Percentiles rank a stretch among this genome's conserved stretches.
Conservation (phyloP, 2,329 filamentous ascomycete species). For the Ceratocystis albifundus region DNA sequence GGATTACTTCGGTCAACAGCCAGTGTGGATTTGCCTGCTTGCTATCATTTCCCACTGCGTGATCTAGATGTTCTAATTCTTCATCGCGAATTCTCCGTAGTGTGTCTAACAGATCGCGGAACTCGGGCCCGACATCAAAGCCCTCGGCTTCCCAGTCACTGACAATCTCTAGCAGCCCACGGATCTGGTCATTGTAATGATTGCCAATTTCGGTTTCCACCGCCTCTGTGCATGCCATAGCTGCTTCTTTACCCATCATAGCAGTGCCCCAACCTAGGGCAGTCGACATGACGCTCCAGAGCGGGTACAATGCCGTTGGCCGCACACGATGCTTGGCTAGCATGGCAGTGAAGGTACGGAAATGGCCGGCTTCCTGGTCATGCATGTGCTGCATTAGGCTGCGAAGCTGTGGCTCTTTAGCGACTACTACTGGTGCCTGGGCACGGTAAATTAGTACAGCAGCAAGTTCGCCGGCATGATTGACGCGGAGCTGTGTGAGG, state of each 20-base stretch:
- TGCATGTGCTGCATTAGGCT: slow-evolving; percentile 97
- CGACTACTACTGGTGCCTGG: slow-evolving; percentile 71
- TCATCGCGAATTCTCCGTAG: slow-evolving; percentile 82
- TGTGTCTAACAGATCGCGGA: slow-evolving; percentile 59
- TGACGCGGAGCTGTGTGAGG: slow-evolving; percentile 62
- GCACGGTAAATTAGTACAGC: slow-evolving; percentile 87
- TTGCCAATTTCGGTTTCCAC: slow-evolving; percentile 96
- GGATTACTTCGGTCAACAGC: slow-evolving; percentile 73
- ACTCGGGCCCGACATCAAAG: slow-evolving; percentile 68
- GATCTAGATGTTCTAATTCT: slow-evolving; percentile 91
- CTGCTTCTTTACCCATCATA: slow-evolving; percentile 77
- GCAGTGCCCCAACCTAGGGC: slow-evolving; percentile 83
- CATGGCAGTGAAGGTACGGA: slow-evolving; percentile 72
- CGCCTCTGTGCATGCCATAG: slow-evolving; percentile 97
- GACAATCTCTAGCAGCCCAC: slow-evolving; percentile 69
- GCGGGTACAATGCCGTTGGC: slow-evolving; percentile 80
- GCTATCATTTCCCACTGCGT: slow-evolving; percentile 86
- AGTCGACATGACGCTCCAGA: slow-evolving; percentile 74
- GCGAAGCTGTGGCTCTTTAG: slow-evolving; percentile 73
- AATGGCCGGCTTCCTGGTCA: slow-evolving; percentile 84
- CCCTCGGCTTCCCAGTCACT: slow-evolving; percentile 62
- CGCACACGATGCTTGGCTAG: slow-evolving; percentile 79
- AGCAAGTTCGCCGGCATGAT: slow-evolving; percentile 95
- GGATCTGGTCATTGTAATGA: slow-evolving; percentile 90
- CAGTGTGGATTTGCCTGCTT: slow-evolving; percentile 85